Base-by-base conservation (phyloP, 352 stramenopile genomes). In the Globisporangium heterothallicum region DNA sequence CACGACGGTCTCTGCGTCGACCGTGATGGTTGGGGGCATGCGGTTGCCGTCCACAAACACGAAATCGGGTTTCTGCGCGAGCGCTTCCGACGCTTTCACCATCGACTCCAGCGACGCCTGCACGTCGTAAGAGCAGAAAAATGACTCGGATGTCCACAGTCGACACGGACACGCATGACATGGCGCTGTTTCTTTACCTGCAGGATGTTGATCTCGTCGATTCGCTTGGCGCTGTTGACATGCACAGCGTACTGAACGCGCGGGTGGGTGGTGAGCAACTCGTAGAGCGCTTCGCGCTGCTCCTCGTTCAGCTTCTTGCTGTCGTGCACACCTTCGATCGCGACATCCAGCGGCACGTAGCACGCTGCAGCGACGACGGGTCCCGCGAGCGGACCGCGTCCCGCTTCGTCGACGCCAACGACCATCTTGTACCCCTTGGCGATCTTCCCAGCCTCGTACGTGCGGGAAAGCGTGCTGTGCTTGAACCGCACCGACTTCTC, bases 201-300 rank as follows among this genome's bases (percentile, higher is more conserved):
- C 26, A 99, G 72, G 66, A 99, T 99, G 70, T 99, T 99, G 59
- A 99, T 97, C 74, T 98, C 84, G 70, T 99, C 97, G 71, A 99
- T 99, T 4, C 84, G 69, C 50, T 86, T 63, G 8, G 79, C 61
- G 25, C 68, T 87, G 40, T 78, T 84, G 22, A 85, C 64, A 58
- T 88, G 76, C 8, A 98, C 86, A 0, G 85, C 89, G 66, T 88
- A 98, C n/a, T 74, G 64, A 48, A 98, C 67, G 16, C 67, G 63
- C 14, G 78, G 75, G 48, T 94, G 72, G 1, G 64, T 60, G 30
- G 89, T 84, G 43, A 99, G 78, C 48, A 79, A 58, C 49, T 96
- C 70, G 54, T 92, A 99, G 13, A 98, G 70, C 55, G 54, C 36
- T 64, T 98, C 94, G 8, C 96, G 82, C 42, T 96, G 79, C n/a